Evolutionary conservation across 768 basidiomycete species (phyloP).

Genomic region (Termitomyces sp.): DNA sequence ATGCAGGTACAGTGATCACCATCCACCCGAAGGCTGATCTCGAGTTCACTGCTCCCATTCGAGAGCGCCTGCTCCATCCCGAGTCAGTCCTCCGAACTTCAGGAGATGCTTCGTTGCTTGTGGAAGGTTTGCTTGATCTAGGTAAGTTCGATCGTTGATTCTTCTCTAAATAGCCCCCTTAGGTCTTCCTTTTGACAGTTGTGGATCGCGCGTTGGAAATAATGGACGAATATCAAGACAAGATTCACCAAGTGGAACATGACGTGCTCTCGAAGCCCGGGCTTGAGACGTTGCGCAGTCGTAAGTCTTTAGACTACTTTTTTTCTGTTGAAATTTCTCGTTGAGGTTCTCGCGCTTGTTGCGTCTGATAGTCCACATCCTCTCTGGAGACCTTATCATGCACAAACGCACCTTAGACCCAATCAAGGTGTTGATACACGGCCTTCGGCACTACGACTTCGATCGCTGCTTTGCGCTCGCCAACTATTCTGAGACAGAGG

Average conservation of each 20-base stretch:
- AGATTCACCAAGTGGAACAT: conserved; percentile 55
- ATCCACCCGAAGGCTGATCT: conserved; percentile 45
- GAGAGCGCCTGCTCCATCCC: conserved; percentile 49
- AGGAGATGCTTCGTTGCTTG: conserved; percentile 55
- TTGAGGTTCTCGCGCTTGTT: background rate
- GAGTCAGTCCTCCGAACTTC: conserved; percentile 61
- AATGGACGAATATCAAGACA: conserved; percentile 63
- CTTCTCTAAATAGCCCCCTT: background rate
- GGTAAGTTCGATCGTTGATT: conserved; percentile 9
- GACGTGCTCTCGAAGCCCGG: conserved; percentile 54
- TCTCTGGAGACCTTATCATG: conserved; percentile 68
- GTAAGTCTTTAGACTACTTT: conserved; percentile 37
- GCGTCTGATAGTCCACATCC: conserved; percentile 55
- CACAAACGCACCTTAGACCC: conserved; percentile 72
- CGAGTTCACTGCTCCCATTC: conserved; percentile 52
- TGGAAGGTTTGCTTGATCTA: conserved; percentile 52
- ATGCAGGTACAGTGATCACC: conserved; percentile 59
- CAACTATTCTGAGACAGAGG: conserved; percentile 22
- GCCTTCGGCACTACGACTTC: conserved; percentile 60
- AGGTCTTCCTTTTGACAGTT: conserved; percentile 28
- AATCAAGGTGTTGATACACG: conserved; percentile 62
- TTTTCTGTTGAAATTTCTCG: background rate
- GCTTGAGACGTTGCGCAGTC: conserved; percentile 53
- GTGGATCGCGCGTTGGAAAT: conserved; percentile 65
- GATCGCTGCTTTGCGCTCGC: conserved; percentile 54